Base-by-base conservation (phyloP, 1,139 yeast genomes). In the Taphrina flavorubra region DNA sequence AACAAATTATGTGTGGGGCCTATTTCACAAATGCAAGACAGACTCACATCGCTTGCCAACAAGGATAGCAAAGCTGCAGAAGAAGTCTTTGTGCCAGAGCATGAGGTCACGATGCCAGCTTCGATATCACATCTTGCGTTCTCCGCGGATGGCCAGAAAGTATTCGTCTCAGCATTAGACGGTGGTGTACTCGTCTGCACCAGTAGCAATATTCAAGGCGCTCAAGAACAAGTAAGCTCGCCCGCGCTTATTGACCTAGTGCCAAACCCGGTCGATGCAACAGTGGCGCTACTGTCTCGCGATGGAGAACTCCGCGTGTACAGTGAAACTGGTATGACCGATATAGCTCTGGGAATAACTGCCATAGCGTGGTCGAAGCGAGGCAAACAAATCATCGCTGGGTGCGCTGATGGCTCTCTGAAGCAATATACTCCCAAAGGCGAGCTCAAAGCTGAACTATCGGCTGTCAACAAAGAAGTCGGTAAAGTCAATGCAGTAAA, bases 321-420 rank as follows among this genome's bases (percentile, higher is more conserved):
- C 5, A 69, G 72, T 42, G 40, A 74, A 16, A 46, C 16, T 0
- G 53, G 68, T 1, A 49, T 66, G 7, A 6, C 60, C 0, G 14
- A 58, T 1, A 47, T 76, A 1, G 70, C 74, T 0, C 44, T 71
- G 0, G 73, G 74, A 14, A 74, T 76, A 13, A 56, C 74, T 0
- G 74, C 77, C 13, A 72, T 77, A 51, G 72, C 77, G 31, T 79
- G 80, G 79, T 77, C 81, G 2, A 77, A 79, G 18, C 73, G 72
- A 62, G 81, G 80, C 11, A 76, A 77, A 61, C 77, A 78, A 65
- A 70, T 79, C 11, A 73, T 76, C 8, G 72, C 75, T 13, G 77
- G 79, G 0, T 65, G 68, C 13, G 68, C 56, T 0, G 75, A 74
- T 55, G 77, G 78, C 1, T 44, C 72, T 0, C 69, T 78, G 40